Evolutionary conservation across 2,329 filamentous ascomycete genomes (phyloP), one percentile per base, ranked within the genome.

Genomic region (Onygena corvina): DNA sequence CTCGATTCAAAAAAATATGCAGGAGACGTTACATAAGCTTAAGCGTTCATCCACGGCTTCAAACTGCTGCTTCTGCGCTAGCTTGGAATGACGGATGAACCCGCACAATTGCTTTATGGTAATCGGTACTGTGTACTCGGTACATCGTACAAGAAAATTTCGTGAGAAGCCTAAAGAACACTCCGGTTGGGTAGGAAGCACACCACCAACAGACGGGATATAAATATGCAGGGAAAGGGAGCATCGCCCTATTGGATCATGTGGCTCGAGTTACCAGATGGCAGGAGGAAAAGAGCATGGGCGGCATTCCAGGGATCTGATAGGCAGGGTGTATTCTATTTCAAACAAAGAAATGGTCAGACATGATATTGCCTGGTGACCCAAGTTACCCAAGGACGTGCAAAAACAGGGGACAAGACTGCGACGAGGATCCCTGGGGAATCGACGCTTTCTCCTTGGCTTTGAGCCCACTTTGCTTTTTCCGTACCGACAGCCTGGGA

Each of bases 21-120:
- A 42, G 38, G 38, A 42, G 38, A 42, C 16, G 38, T 42, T 42
- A 42, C 38, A 42, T 42, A 42, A 40, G 25, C 11, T 42, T n/a
- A n/a, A n/a, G n/a, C n/a, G n/a, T n/a, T n/a, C n/a, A n/a, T n/a
- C n/a, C n/a, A n/a, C n/a, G n/a, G n/a, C n/a, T n/a, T n/a, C n/a
- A n/a, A n/a, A n/a, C n/a, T n/a, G n/a, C n/a, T n/a, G n/a, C n/a
- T n/a, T n/a, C n/a, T n/a, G n/a, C n/a, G n/a, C n/a, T n/a, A n/a
- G n/a, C n/a, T n/a, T n/a, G n/a, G n/a, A n/a, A n/a, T n/a, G n/a
- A n/a, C n/a, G n/a, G n/a, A n/a, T n/a, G n/a, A n/a, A n/a, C n/a
- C n/a, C n/a, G n/a, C n/a, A n/a, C n/a, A n/a, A n/a, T n/a, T n/a
- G n/a, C n/a, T n/a, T n/a, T n/a, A n/a, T n/a, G n/a, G n/a, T n/a